Percentiles rank a stretch among this genome's conserved stretches.
phyloP scores from a whole-genome alignment of 345 rosid species.

The Acer saccharum region DNA sequence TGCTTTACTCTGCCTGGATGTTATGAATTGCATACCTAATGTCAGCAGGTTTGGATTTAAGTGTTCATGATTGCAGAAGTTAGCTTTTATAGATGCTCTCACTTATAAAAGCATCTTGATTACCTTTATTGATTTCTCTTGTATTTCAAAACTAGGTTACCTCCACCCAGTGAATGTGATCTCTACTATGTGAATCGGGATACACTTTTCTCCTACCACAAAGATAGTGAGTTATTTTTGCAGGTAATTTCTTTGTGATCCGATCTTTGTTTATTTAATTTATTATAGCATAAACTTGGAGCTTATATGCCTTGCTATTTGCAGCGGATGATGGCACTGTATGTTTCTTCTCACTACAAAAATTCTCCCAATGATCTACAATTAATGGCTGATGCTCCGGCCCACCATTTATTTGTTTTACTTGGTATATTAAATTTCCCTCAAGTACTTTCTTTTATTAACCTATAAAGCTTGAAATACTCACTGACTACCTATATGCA shows the following conservation, averaged over 20 bases:
- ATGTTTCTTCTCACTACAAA: conserved; percentile 95
- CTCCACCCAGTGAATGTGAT: conserved; percentile 80
- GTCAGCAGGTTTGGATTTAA: conserved; percentile 54
- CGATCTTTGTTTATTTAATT: background rate
- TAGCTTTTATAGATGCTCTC: background rate
- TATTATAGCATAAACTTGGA: conserved; percentile 20
- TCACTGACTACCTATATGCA: conserved; percentile 36
- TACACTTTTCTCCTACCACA: conserved; percentile 93
- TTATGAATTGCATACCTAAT: conserved; percentile 65
- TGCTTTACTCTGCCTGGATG: conserved; percentile 88
- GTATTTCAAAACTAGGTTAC: conserved; percentile 54
- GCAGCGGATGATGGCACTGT: conserved; percentile 98
- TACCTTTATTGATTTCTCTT: conserved; percentile 12
- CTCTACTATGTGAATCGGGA: conserved; percentile 91
- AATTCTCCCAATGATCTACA: conserved; percentile 98
- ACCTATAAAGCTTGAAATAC: conserved; percentile 7
- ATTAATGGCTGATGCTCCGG: conserved; percentile 98
- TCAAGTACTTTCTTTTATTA: conserved; percentile 11
- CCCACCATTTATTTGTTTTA: conserved; percentile 93
- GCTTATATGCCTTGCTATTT: conserved; percentile 28
- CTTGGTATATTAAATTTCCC: conserved; percentile 55
- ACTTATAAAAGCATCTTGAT: background rate
- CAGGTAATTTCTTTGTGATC: conserved; percentile 45
- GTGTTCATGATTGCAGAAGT: conserved; percentile 10
- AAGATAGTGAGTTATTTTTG: conserved; percentile 86